A percentile compares a stretch with the other conserved stretches of the same genome.
phyloP scores from a whole-genome alignment of 345 rosid species.

The Syzygium oleosum region DNA sequence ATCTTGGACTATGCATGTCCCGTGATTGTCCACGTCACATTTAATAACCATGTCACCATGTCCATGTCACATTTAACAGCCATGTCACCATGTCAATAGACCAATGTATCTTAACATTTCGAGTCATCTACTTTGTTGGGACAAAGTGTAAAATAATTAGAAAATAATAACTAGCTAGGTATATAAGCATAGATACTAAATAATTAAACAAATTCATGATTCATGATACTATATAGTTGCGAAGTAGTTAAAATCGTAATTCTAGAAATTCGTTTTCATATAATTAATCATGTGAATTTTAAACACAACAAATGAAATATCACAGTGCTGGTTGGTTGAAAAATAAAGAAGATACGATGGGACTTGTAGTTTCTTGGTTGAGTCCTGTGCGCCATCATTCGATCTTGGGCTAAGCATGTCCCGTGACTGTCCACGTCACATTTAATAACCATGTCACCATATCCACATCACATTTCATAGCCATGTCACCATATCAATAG shows the following conservation, averaged over 20 bases:
- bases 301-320: too few relatives aligned
- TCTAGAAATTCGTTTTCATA: too few relatives aligned
- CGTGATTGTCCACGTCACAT: background rate
- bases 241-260: too few relatives aligned
- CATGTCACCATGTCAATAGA: background rate
- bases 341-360: background rate
- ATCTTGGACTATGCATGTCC: background rate
- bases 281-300: too few relatives aligned
- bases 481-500: background rate
- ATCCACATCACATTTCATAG: background rate
- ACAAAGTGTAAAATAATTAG: too few relatives aligned
- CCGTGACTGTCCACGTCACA: background rate
- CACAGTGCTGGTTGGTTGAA: too few relatives aligned
- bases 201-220: too few relatives aligned
- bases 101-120: background rate
- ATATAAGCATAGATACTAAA: too few relatives aligned
- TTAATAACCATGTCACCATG: too few relatives aligned
- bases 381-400: background rate
- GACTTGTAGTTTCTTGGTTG: background rate
- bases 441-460: background rate
- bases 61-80: background rate
- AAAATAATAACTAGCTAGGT: too few relatives aligned
- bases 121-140: too few relatives aligned
- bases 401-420: background rate
- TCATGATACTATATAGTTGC: too few relatives aligned